Base-by-base conservation (phyloP, 2,329 filamentous ascomycete species). In the Mycosphaerella sp. region DNA sequence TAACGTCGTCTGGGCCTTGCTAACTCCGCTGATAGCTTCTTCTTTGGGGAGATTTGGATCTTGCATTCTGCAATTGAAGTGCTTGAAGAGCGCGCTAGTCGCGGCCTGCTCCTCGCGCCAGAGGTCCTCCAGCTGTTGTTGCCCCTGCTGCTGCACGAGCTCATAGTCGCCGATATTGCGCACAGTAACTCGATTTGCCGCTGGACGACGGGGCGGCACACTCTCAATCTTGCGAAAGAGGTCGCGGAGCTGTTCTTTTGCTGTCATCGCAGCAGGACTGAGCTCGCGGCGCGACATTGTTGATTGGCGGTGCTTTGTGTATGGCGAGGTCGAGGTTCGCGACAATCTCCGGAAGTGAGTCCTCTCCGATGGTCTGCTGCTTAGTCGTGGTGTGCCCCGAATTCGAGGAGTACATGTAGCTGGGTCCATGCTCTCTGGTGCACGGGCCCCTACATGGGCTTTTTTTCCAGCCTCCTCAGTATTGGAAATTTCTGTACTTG, bases 391-490 rank as follows among this genome's bases (percentile, higher is more conserved):
- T 14, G 21, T 38, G 34, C 9, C 17, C 31, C 14, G 31, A 54
- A 49, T 21, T 43, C 40, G 34, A 29, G 44, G 42, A 43, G 40
- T 45, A 32, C 45, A 39, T 49, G 46, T 49, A 21, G 21, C 21
- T 21, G 21, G 21, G 21, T 21, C 21, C 21, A 21, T 21, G 21
- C 14, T 17, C 14, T 53, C 40, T 32, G 23, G 45, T 45, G 52
- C 45, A 54, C 41, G 46, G 40, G 26, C 52, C 32, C 41, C 14
- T 31, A 45, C 39, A 54, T 32, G 46, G 45, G 36, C 45, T 32
- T 42, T 17, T 31, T 11, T 21, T 32, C 52, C 52, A 50, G 52
- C 52, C 52, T 49, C 23, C 52, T 26, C 17, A 38, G 23, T 54
- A 23, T 44, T 48, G 11, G 17, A 34, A 34, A 31, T n/a, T 12